Evolutionary conservation across 768 basidiomycete genomes (phyloP).

Genomic region (Clavaria fumosa): DNA sequence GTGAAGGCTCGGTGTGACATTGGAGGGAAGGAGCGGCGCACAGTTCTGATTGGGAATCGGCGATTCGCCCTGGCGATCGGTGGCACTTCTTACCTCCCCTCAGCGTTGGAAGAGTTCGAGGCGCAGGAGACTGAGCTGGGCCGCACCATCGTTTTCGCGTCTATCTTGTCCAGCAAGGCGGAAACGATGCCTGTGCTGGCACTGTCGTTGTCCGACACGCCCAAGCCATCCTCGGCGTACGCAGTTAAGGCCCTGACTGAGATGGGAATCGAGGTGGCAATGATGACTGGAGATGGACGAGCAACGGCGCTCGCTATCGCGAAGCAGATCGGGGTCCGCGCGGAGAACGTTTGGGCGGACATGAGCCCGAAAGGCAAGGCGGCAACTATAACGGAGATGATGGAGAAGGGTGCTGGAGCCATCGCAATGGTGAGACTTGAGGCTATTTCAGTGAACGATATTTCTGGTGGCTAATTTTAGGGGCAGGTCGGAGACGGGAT

Average conservation of each 20-base stretch:
- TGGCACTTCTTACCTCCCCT: slow-evolving; percentile 41
- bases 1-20: slow-evolving; percentile 55
- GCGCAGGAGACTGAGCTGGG: slow-evolving; percentile 53
- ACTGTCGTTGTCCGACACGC: slow-evolving; percentile 73
- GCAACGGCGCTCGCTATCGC: slow-evolving; percentile 82
- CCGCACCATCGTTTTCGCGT: slow-evolving; percentile 78
- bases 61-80: slow-evolving; percentile 45
- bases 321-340: slow-evolving; percentile 71
- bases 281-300: slow-evolving; percentile 90
- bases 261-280: slow-evolving; percentile 86
- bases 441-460: background rate
- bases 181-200: slow-evolving; percentile 53
- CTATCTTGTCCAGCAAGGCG: slow-evolving; percentile 33
- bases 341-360: slow-evolving; percentile 74
- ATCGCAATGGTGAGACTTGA: slow-evolving; percentile 71
- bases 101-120: slow-evolving; percentile 49
- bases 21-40: slow-evolving; percentile 32
- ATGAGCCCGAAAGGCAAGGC: slow-evolving; percentile 97
- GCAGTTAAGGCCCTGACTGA: slow-evolving; percentile 66
- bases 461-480: slow-evolving; percentile 1
- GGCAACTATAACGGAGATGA: slow-evolving; percentile 63
- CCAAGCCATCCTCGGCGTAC: slow-evolving; percentile 71
- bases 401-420: slow-evolving; percentile 51
- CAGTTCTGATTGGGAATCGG: slow-evolving; percentile 61
- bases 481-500: slow-evolving; percentile 91